Evolutionary conservation across 176 grass and related monocot genomes (phyloP).

Genomic region (Oryza meridionalis): DNA sequence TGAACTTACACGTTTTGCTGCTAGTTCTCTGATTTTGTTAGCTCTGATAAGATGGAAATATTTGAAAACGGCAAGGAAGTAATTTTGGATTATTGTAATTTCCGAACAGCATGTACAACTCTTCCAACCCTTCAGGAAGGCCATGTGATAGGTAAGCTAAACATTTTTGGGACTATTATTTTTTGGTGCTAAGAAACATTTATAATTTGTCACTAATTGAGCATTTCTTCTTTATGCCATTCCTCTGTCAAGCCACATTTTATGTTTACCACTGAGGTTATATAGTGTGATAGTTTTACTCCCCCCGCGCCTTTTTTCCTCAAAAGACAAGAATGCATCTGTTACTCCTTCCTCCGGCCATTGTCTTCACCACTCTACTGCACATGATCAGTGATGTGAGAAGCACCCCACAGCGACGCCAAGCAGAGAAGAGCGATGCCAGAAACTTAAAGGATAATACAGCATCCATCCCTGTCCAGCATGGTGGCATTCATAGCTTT

Average conservation of each 20-base stretch:
- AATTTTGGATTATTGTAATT: slow-evolving; percentile 45
- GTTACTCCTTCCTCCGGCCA: background rate
- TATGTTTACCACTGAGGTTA: background rate
- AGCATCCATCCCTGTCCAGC: background rate
- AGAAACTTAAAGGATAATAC: background rate
- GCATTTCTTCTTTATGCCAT: background rate
- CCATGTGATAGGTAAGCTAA: slow-evolving; percentile 65
- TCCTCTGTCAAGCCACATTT: background rate
- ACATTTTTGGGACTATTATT: background rate
- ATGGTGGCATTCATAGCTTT: background rate
- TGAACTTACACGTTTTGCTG: slow-evolving; percentile 32
- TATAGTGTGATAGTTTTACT: background rate
- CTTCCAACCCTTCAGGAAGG: slow-evolving; percentile 75
- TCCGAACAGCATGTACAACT: slow-evolving; percentile 57
- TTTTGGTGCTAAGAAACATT: background rate
- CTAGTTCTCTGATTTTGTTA: slow-evolving; percentile 65
- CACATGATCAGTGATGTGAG: background rate
- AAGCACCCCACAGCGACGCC: too few species aligned
- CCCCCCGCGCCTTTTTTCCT: background rate
- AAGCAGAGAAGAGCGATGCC: background rate
- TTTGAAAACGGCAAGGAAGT: slow-evolving; percentile 47
- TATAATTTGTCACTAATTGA: background rate
- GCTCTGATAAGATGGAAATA: slow-evolving; percentile 47
- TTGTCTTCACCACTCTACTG: background rate
- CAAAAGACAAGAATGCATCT: background rate